Conservation (phyloP, 2,329 filamentous ascomycete species). For the Paracamarosporium sp. region DNA sequence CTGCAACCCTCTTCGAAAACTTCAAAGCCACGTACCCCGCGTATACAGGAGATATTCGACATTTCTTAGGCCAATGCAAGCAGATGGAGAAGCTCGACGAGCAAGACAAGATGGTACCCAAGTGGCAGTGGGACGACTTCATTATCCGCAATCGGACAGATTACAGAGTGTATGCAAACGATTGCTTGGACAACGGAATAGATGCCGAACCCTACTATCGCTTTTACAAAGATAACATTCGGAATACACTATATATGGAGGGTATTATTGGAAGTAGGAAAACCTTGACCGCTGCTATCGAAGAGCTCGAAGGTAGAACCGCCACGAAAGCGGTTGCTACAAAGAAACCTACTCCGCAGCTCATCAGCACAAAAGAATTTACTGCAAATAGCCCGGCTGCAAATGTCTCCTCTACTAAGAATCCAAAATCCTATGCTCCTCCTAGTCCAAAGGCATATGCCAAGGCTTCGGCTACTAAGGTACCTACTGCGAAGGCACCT, state of each 20-base stretch:
- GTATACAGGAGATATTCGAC: conserved; percentile 38
- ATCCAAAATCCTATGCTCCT: not conserved
- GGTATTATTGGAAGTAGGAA: conserved; percentile 26
- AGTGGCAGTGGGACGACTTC: conserved; percentile 49
- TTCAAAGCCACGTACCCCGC: conserved; percentile 45
- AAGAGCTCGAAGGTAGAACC: conserved; percentile 23
- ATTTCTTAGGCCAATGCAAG: conserved; percentile 40
- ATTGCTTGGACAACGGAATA: conserved; percentile 31
- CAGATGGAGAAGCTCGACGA: conserved; percentile 34
- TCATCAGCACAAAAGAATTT: too few relatives aligned
- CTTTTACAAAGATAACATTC: conserved; percentile 44
- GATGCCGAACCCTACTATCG: conserved; percentile 34
- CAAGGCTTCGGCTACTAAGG: not conserved
- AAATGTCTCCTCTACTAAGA: not conserved
- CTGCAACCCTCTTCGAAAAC: conserved; percentile 24
- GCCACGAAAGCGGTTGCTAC: not conserved
- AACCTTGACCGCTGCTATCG: conserved; percentile 27
- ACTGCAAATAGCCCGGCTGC: not conserved
- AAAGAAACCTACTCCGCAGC: too few relatives aligned
- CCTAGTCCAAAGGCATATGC: not conserved
- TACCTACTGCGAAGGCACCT: not conserved
- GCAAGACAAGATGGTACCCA: conserved; percentile 42
- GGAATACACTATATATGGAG: conserved; percentile 31
- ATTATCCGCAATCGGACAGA: conserved; percentile 43
- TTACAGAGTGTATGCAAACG: conserved; percentile 32